Evolutionary conservation across 148 eudicot genomes (phyloP).

Genomic region (Camellia japonica): DNA sequence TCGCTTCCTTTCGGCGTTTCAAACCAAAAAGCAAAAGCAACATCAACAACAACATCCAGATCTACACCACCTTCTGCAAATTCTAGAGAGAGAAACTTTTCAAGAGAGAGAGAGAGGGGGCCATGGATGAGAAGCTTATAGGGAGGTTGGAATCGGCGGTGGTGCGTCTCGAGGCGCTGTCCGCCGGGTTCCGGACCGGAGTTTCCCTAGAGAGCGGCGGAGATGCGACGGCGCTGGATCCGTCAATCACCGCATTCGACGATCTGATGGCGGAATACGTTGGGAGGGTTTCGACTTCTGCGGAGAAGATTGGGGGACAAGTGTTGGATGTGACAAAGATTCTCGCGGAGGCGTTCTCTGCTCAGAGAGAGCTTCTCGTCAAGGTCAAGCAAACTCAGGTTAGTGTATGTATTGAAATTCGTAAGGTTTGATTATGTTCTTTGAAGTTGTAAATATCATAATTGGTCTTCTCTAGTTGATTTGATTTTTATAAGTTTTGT

Average conservation of each 20-base stretch:
- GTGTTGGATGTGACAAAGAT: conserved; percentile 62
- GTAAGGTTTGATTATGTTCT: not conserved
- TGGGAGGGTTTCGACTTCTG: conserved; percentile 59
- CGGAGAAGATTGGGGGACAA: conserved; percentile 82
- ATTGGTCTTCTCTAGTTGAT: too few relatives aligned
- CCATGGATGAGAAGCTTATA: conserved; percentile 70
- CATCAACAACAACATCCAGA: conserved; percentile 17
- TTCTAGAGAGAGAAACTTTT: conserved; percentile 1
- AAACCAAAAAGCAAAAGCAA: not conserved
- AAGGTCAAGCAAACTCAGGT: conserved; percentile 78
- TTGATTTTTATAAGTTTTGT: not conserved
- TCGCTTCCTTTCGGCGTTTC: conserved; percentile 17
- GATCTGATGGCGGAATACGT: conserved; percentile 55
- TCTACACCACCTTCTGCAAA: conserved; percentile 14
- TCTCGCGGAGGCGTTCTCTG: conserved; percentile 57
- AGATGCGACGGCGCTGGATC: conserved; percentile 53
- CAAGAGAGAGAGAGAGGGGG: not conserved
- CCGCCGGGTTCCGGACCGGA: conserved; percentile 32
- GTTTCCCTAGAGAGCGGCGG: conserved; percentile 29
- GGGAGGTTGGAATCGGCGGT: conserved; percentile 80
- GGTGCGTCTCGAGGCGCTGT: conserved; percentile 58
- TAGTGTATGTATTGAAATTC: not conserved
- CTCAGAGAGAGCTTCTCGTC: conserved; percentile 68
- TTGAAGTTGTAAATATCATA: not conserved
- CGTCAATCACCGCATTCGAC: conserved; percentile 69